phyloP scores from a whole-genome alignment of 441 rosid species.

The Gossypium armourianum region DNA sequence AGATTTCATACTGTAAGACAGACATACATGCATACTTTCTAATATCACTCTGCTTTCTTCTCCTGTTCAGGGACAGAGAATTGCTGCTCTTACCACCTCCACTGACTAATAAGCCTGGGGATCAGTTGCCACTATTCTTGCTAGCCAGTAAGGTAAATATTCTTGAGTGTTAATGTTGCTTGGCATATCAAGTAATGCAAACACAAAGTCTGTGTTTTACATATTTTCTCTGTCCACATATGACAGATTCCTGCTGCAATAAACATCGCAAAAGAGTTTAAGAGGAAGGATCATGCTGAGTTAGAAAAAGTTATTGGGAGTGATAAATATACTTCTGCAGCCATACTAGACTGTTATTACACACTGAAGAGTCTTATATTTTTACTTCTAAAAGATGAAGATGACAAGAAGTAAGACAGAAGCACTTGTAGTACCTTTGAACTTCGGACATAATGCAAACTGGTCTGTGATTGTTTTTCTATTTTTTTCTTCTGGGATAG shows the following conservation, averaged over 20 bases:
- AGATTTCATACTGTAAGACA: neutral
- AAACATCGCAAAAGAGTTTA: conserved; percentile 91
- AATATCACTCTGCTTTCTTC: conserved; percentile 17
- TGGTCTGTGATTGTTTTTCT: neutral
- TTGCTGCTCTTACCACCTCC: conserved; percentile 70
- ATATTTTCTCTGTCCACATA: conserved; percentile 16
- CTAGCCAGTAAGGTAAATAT: conserved; percentile 79
- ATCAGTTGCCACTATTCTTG: conserved; percentile 88
- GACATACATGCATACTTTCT: neutral
- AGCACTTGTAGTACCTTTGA: conserved; percentile 8
- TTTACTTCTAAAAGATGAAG: conserved; percentile 56
- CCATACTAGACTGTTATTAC: conserved; percentile 72
- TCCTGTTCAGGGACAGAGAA: conserved; percentile 56
- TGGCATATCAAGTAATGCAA: neutral
- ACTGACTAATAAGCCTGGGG: conserved; percentile 41
- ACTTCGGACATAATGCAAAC: neutral
- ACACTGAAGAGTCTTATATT: conserved; percentile 45
- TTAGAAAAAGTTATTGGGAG: conserved; percentile 53
- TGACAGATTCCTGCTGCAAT: conserved; percentile 80
- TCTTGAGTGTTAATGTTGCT: conserved; percentile 13
- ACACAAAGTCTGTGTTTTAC: conserved; percentile 6
- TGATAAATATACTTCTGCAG: conserved; percentile 65
- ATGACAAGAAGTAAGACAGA: conserved; percentile 48
- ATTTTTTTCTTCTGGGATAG: conserved; percentile 13
- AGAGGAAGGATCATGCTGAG: conserved; percentile 55